These are phyloP conservation scores for Urochloa ruziziensis DNA, from an alignment of 176 grass and related monocot species.

Conservation along the genomic window DNA sequence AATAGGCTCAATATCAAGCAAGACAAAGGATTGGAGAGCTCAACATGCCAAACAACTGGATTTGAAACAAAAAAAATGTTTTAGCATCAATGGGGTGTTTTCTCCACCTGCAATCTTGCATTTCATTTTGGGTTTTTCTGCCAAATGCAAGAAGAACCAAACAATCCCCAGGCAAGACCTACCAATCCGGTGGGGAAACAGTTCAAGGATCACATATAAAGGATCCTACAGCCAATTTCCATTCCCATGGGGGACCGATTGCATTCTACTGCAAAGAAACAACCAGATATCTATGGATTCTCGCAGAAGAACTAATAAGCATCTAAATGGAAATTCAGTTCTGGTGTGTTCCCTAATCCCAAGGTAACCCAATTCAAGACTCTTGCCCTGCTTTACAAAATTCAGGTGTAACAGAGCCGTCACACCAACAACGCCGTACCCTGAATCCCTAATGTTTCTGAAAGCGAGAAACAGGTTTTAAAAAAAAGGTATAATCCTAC, in stretches of 20 bases:
- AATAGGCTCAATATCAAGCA: not conserved
- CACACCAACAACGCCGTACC: not conserved
- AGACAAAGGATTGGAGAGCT: not conserved
- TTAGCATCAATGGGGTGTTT: not conserved
- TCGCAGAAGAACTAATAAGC: not conserved
- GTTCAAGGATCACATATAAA: conserved; percentile 8
- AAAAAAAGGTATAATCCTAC: not conserved
- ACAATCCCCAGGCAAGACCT: not conserved
- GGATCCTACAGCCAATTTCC: not conserved
- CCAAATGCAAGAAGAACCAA: not conserved
- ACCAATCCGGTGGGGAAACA: not conserved
- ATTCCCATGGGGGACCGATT: not conserved
- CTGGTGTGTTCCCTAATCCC: not conserved
- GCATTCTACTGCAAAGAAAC: not conserved
- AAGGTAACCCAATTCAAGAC: conserved; percentile 8
- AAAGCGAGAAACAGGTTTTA: not conserved
- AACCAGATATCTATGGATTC: not conserved
- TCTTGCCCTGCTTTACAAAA: not conserved
- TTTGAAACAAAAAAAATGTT: not conserved
- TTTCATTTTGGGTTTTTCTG: conserved; percentile 8
- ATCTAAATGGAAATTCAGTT: not conserved
- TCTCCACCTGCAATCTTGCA: not conserved
- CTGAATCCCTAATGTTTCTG: not conserved
- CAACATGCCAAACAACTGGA: not conserved
- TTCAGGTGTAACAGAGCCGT: not conserved